Percentiles rank a stretch among this genome's conserved stretches.
Conservation (phyloP, 768 basidiomycete genomes). For the Lyophyllum atratum region DNA sequence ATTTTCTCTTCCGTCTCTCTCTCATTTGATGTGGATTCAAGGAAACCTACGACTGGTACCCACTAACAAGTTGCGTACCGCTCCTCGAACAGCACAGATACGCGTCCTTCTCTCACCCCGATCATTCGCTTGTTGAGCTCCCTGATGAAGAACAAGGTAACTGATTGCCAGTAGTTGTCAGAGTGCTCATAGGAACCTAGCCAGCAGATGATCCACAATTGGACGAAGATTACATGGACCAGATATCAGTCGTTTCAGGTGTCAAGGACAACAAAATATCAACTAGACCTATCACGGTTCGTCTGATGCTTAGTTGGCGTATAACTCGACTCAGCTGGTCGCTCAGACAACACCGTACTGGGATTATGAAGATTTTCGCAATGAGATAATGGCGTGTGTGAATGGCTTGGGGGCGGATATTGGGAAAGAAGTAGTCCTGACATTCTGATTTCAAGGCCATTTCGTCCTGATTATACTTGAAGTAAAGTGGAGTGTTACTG, state of each 20-base stretch:
- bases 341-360: conserved; percentile 12
- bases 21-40: conserved; percentile 30
- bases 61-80: conserved; percentile 56
- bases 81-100: conserved; percentile 71
- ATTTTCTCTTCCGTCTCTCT: neutral
- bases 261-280: conserved; percentile 18
- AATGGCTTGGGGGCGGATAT: conserved; percentile 12
- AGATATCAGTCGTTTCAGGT: conserved; percentile 17
- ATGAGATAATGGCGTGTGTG: conserved; percentile 14
- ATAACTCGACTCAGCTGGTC: too few species aligned
- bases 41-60: conserved; percentile 82
- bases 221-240: conserved; percentile 9
- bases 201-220: conserved; percentile 12
- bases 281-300: conserved; percentile 27
- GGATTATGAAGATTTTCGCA: conserved; percentile 10
- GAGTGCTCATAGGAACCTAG: neutral
- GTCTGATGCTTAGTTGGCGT: neutral
- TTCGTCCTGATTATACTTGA: neutral
- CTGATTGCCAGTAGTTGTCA: conserved; percentile 1
- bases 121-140: conserved; percentile 45
- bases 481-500: neutral
- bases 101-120: conserved; percentile 67
- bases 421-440: conserved; percentile 9
- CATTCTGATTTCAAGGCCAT: conserved; percentile 1
- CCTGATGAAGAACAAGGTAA: conserved; percentile 22